Evolutionary conservation across 2,329 filamentous ascomycete species (phyloP).

Genomic region (Elsinoe batatas): DNA sequence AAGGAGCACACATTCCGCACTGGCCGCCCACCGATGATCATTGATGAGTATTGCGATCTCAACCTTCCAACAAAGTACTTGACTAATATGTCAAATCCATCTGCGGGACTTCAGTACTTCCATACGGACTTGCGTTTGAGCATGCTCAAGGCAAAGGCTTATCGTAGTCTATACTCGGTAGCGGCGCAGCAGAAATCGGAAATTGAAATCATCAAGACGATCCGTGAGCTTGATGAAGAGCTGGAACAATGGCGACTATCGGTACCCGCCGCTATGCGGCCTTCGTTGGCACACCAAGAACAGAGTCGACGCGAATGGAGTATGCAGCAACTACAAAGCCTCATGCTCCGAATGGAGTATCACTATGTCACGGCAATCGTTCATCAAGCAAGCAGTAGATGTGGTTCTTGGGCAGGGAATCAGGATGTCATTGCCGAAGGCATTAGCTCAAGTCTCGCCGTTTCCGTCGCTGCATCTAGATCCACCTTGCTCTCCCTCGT

Average conservation of each 20-base stretch:
- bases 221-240: slow-evolving; percentile 48
- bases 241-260: slow-evolving; percentile 47
- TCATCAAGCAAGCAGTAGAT: slow-evolving; percentile 46
- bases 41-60: slow-evolving; percentile 45
- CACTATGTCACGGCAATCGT: slow-evolving; percentile 47
- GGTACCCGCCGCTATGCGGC: slow-evolving; percentile 37
- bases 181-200: slow-evolving; percentile 41
- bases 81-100: slow-evolving; percentile 9
- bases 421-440: slow-evolving; percentile 31
- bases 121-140: slow-evolving; percentile 15
- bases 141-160: slow-evolving; percentile 19
- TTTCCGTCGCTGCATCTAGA: slow-evolving; percentile 47
- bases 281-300: slow-evolving; percentile 37
- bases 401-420: slow-evolving; percentile 27
- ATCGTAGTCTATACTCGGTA: slow-evolving; percentile 21
- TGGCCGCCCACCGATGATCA: slow-evolving; percentile 43
- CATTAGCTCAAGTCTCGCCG: slow-evolving; percentile 43
- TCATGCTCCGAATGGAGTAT: slow-evolving; percentile 46
- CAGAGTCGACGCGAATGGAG: slow-evolving; percentile 24
- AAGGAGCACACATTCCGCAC: slow-evolving; percentile 48
- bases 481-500: slow-evolving; percentile 44
- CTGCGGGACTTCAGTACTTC: neutral
- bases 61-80: slow-evolving; percentile 37
- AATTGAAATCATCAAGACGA: slow-evolving; percentile 44
- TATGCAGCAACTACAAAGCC: slow-evolving; percentile 35